Percentiles rank a stretch among this genome's conserved stretches.
Evolutionary conservation across 2,329 filamentous ascomycete genomes (phyloP).

Genomic region (Trichoderma citrinoviride): DNA sequence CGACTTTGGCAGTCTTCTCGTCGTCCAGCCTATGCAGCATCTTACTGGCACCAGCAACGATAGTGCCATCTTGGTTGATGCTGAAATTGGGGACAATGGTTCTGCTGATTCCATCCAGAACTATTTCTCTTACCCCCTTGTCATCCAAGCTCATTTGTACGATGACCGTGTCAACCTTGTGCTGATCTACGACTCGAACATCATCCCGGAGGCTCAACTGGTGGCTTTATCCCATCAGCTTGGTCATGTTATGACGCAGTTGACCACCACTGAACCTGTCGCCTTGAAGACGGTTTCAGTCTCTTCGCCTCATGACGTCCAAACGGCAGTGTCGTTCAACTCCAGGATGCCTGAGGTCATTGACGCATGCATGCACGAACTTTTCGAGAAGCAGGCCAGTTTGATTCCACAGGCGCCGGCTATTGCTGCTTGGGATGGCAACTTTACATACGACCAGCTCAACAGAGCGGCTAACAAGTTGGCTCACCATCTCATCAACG

Average conservation of each 20-base stretch:
- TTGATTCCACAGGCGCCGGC: not conserved
- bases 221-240: constrained; percentile 14
- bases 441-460: constrained; percentile 5
- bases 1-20: constrained; percentile 27
- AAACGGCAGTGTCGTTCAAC: not conserved
- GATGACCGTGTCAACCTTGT: not conserved
- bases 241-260: constrained; percentile 8
- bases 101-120: not conserved
- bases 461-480: not conserved
- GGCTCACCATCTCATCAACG: constrained; percentile 3
- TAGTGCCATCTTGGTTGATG: not conserved
- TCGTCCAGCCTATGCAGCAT: constrained; percentile 23
- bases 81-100: not conserved
- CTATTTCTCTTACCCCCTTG: constrained; percentile 19
- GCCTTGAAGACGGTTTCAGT: not conserved
- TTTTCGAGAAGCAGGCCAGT: not conserved
- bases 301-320: not conserved
- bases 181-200: constrained; percentile 3
- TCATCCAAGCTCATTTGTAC: constrained; percentile 15
- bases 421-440: constrained; percentile 12
- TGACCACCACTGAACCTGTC: not conserved
- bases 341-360: not conserved
- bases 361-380: not conserved
- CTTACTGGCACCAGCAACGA: not conserved
- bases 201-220: constrained; percentile 1